phyloP scores from a whole-genome alignment of 805 yeast genomes.

The Ogataea dorogensis region DNA sequence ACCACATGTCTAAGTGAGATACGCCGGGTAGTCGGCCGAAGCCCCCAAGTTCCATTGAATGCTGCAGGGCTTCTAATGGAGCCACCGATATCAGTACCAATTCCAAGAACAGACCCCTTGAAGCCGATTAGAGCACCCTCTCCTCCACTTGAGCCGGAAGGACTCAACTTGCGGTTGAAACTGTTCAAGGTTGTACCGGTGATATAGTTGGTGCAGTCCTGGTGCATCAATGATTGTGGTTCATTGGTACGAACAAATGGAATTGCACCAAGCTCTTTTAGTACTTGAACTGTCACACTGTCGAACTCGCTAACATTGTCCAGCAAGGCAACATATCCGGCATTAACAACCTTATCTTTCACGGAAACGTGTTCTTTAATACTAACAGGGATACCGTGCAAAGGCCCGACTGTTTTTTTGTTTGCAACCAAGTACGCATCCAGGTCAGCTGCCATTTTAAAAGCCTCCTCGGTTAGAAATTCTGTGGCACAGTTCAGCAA shows the following conservation, averaged over 20 bases:
- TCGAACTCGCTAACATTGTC: conserved; percentile 33
- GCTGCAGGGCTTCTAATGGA: conserved; percentile 59
- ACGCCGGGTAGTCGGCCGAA: conserved; percentile 44
- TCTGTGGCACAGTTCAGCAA: conserved; percentile 42
- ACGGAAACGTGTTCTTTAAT: conserved; percentile 45
- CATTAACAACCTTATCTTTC: conserved; percentile 47
- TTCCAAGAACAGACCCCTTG: conserved; percentile 55
- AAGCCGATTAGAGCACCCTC: conserved; percentile 57
- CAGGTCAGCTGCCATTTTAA: conserved; percentile 50
- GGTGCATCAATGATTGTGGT: conserved; percentile 56
- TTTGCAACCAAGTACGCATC: conserved; percentile 48
- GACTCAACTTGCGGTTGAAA: conserved; percentile 46
- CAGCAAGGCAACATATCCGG: conserved; percentile 46
- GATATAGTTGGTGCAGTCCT: conserved; percentile 50
- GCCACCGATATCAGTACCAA: conserved; percentile 67
- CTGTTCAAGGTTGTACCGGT: conserved; percentile 52
- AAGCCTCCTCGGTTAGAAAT: conserved; percentile 57
- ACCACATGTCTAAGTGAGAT: conserved; percentile 30
- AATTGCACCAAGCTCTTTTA: conserved; percentile 50
- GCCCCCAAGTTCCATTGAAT: conserved; percentile 51
- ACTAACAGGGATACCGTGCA: conserved; percentile 59
- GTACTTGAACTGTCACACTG: conserved; percentile 38
- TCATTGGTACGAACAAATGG: conserved; percentile 55
- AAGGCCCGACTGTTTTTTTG: conserved; percentile 56
- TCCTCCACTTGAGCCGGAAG: conserved; percentile 67